These are phyloP conservation scores for Leptosphaerulina australis DNA, from an alignment of 2,329 filamentous ascomycete genomes.

Conservation along the genomic window DNA sequence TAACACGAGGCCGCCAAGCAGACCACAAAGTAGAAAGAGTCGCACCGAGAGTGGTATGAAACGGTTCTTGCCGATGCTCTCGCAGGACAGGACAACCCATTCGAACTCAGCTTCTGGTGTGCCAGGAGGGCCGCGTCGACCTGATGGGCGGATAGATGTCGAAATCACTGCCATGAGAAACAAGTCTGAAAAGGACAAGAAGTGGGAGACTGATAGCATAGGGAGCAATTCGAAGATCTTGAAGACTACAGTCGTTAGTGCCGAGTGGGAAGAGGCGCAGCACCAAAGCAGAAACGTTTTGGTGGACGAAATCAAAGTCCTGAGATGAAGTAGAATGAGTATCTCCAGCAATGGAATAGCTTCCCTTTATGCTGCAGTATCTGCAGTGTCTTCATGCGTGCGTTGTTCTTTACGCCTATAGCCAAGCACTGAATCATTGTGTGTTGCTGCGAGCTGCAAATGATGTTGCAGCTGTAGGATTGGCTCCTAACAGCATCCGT, in stretches of 20 bases:
- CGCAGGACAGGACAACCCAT: constrained; percentile 35
- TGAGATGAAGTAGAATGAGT: constrained; percentile 11
- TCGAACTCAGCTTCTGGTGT: constrained; percentile 44
- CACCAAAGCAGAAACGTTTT: constrained; percentile 24
- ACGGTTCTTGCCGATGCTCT: constrained; percentile 40
- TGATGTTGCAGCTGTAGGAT: background rate
- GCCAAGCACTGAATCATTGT: background rate
- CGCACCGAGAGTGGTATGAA: constrained; percentile 30
- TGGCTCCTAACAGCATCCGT: background rate
- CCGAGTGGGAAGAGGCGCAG: constrained; percentile 43
- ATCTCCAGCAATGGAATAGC: background rate
- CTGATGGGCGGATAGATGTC: constrained; percentile 41
- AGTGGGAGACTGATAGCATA: constrained; percentile 44
- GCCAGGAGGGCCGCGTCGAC: constrained; percentile 39
- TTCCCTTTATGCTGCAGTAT: background rate
- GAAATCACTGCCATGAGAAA: constrained; percentile 36
- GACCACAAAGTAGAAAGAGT: constrained; percentile 25
- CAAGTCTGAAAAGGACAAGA: constrained; percentile 25
- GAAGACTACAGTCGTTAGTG: constrained; percentile 45
- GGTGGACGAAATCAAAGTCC: constrained; percentile 32
- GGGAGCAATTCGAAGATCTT: constrained; percentile 44
- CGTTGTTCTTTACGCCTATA: background rate
- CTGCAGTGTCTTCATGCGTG: background rate
- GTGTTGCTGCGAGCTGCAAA: background rate
- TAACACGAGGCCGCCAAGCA: constrained; percentile 12